These are phyloP conservation scores for Vitis riparia DNA, from an alignment of 164 flowering plant genomes.

Conservation along the genomic window DNA sequence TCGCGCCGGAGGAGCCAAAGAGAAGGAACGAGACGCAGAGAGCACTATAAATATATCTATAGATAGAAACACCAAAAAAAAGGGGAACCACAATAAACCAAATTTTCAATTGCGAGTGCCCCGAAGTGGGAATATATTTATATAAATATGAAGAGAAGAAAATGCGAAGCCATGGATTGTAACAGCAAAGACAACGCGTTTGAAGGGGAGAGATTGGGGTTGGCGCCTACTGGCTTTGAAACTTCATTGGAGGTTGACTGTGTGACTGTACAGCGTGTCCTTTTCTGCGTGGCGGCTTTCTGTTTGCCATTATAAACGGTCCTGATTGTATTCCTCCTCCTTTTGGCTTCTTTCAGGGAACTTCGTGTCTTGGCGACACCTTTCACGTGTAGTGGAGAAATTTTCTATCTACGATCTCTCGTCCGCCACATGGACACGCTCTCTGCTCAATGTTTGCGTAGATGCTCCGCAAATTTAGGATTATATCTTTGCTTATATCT, in stretches of 20 bases:
- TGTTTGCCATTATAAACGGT: too few species aligned
- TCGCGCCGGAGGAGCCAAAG: constrained; percentile 1
- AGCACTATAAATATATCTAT: neutral
- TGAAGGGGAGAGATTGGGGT: neutral
- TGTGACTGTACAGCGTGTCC: too few species aligned
- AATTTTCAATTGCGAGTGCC: neutral
- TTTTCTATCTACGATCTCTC: too few species aligned
- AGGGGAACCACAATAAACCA: neutral
- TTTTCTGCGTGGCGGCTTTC: too few species aligned
- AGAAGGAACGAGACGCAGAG: neutral
- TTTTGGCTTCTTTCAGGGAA: too few species aligned
- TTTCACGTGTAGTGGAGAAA: too few species aligned
- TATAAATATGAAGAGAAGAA: neutral
- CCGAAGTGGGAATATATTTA: neutral
- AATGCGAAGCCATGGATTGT: constrained; percentile 3
- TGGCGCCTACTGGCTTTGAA: constrained; percentile 1
- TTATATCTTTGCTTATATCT: too few species aligned
- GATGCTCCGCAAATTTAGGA: too few species aligned
- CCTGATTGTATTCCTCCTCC: too few species aligned
- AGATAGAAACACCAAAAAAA: neutral
- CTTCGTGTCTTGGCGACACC: too few species aligned
- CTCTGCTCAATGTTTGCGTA: too few species aligned
- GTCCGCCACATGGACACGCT: too few species aligned
- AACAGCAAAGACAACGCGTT: constrained; percentile 8
- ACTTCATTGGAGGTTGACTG: neutral